Evolutionary conservation across 768 basidiomycete species (phyloP), one percentile per base, ranked within the genome.

Genomic region (Podaxis pistillaris): DNA sequence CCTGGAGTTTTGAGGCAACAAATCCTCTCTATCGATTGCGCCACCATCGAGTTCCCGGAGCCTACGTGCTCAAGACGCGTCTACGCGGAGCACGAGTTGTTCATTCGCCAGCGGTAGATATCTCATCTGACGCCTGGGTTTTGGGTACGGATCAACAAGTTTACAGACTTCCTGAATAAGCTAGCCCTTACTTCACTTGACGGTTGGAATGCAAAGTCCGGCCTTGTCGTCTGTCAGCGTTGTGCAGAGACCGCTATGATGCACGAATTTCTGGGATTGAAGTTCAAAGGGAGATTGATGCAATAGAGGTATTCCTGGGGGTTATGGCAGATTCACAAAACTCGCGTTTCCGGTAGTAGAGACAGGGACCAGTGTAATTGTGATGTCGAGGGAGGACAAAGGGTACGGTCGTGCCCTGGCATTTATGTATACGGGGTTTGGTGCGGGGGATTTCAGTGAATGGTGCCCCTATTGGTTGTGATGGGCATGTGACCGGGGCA

Each of bases 401-500:
- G 9, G 12, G 17, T 12, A 26, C 51, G 1, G 51, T 52, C 2
- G 33, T 33, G 33, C n/a, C 33, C 53, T 38, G 36, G 36, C 19
- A 55, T 19, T 8, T 19, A 3, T 22, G 9, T 8, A 15, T 38
- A 22, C 36, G 33, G 53, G 17, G 36, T 55, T 55, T 55, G 13
- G 11, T 40, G 37, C 37, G 36, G 36, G 15, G 54, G 54, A 38
- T 40, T 38, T 19, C 11, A 44, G 24, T 46, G 11, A 26, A 56
- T 15, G 26, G 22, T n/a, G 51, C 56, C 37, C 26, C 59, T 40
- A 40, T 60, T 40, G 51, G 51, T 38, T 7, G 38, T 51, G 58
- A 50, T 51, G 51, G 49, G 12, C 59, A 60, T 60, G 59, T 60
- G 59, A 60, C 59, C 51, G 50, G 58, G 40, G 40, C 56, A 57